phyloP scores from a whole-genome alignment of 768 basidiomycete species.

The Termitomyces sp. region DNA sequence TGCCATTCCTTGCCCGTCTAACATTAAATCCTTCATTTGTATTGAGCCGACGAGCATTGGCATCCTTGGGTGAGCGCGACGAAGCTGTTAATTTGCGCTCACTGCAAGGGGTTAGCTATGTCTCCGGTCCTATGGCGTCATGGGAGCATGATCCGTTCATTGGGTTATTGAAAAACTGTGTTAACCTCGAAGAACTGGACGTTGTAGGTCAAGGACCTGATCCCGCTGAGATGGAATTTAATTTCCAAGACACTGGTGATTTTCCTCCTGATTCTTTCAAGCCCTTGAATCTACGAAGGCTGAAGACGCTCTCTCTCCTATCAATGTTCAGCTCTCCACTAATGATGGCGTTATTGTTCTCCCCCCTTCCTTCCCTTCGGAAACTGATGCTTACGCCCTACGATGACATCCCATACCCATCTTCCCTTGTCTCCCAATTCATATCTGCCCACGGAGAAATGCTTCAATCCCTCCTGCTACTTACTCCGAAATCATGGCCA shows the following conservation, averaged over 20 bases:
- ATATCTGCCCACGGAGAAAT: conserved; percentile 54
- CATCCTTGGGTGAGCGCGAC: conserved; percentile 49
- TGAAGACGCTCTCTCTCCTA: conserved; percentile 59
- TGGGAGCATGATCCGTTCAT: conserved; percentile 56
- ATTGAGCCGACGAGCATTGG: conserved; percentile 58
- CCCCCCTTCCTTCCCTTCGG: conserved; percentile 58
- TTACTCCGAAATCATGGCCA: conserved; percentile 70
- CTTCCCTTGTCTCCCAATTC: conserved; percentile 54
- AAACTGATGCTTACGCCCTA: conserved; percentile 74
- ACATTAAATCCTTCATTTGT: conserved; percentile 52
- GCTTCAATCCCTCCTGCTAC: conserved; percentile 61
- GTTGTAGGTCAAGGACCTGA: conserved; percentile 60
- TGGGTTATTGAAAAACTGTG: conserved; percentile 50
- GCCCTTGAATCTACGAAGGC: conserved; percentile 50
- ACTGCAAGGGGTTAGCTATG: conserved; percentile 56
- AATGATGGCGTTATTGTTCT: conserved; percentile 53
- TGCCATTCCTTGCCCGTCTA: conserved; percentile 59
- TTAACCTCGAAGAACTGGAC: conserved; percentile 60
- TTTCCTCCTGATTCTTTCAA: conserved; percentile 30
- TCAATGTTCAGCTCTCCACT: conserved; percentile 68
- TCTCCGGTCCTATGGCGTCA: conserved; percentile 27
- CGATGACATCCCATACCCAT: conserved; percentile 59
- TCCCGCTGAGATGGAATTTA: conserved; percentile 42
- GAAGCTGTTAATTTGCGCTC: conserved; percentile 44
- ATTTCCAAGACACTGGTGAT: conserved; percentile 19